Evolutionary conservation across 2,329 filamentous ascomycete genomes (phyloP).

Genomic region (Pseudopyricularia javanii): DNA sequence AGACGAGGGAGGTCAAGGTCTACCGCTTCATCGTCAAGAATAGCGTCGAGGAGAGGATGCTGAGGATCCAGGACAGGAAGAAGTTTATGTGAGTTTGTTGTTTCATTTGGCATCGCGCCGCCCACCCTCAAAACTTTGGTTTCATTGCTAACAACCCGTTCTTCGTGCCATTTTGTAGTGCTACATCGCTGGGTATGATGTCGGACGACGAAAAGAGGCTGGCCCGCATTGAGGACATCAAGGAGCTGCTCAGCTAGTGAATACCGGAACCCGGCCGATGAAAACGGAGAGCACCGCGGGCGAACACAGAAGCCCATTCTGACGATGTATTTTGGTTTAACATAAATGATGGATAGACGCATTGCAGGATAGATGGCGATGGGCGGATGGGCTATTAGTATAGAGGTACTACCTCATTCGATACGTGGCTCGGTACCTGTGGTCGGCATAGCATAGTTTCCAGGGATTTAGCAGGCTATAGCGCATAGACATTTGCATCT

Average conservation of each 20-base stretch:
- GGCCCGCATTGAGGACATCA: conserved; percentile 87
- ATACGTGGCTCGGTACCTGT: no score
- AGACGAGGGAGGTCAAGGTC: conserved; percentile 74
- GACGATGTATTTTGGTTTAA: background rate
- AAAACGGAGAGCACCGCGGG: background rate
- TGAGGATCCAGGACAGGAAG: conserved; percentile 87
- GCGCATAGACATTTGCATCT: no score
- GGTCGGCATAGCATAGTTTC: no score
- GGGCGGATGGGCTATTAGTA: background rate
- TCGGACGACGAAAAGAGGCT: conserved; percentile 84
- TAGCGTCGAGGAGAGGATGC: conserved; percentile 92
- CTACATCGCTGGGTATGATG: conserved; percentile 91
- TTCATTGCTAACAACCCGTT: conserved; percentile 8
- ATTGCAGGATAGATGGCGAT: background rate
- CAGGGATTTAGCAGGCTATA: no score
- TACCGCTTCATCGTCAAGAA: conserved; percentile 79
- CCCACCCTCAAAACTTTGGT: background rate
- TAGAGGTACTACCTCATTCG: no score
- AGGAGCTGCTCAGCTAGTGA: conserved; percentile 63
- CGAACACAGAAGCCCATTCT: background rate
- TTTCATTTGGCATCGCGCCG: background rate
- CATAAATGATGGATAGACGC: no score
- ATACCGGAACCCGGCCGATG: background rate
- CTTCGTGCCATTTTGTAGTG: conserved; percentile 37
- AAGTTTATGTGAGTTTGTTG: conserved; percentile 69